Conservation (phyloP, 345 rosid genomes). For the Microthlaspi erraticum region DNA sequence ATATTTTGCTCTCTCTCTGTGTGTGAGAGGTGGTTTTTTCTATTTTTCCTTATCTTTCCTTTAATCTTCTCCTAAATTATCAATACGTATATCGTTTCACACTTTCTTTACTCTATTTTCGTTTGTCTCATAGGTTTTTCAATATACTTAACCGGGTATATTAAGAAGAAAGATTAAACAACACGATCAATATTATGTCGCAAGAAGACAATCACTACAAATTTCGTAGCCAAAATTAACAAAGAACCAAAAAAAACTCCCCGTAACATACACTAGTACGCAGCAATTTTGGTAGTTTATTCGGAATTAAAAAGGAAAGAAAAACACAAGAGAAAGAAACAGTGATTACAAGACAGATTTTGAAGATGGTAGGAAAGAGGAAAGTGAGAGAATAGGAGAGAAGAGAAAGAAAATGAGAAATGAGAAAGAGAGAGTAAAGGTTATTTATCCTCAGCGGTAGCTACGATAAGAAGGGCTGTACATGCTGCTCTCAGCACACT, state of each 20-base stretch:
- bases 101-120: too few relatives aligned
- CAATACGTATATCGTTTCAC: too few relatives aligned
- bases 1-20: conserved; percentile 30
- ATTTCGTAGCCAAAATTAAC: too few relatives aligned
- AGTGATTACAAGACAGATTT: conserved; percentile 25
- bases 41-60: too few relatives aligned
- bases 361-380: conserved; percentile 5
- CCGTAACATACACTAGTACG: background rate
- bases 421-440: background rate
- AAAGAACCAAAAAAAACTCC: too few relatives aligned
- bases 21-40: background rate
- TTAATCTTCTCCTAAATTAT: too few relatives aligned
- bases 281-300: conserved; percentile 13
- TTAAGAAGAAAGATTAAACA: too few relatives aligned
- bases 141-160: too few relatives aligned
- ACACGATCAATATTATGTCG: too few relatives aligned
- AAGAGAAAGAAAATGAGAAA: background rate
- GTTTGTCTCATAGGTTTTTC: too few relatives aligned
- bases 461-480: conserved; percentile 78
- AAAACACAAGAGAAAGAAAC: conserved; percentile 13
- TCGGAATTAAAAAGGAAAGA: background rate
- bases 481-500: conserved; percentile 96
- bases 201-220: too few relatives aligned
- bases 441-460: conserved; percentile 55
- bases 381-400: conserved; percentile 28